Base-by-base conservation (phyloP, 1,139 yeast genomes). In the Entelexis paramagnoliae region DNA sequence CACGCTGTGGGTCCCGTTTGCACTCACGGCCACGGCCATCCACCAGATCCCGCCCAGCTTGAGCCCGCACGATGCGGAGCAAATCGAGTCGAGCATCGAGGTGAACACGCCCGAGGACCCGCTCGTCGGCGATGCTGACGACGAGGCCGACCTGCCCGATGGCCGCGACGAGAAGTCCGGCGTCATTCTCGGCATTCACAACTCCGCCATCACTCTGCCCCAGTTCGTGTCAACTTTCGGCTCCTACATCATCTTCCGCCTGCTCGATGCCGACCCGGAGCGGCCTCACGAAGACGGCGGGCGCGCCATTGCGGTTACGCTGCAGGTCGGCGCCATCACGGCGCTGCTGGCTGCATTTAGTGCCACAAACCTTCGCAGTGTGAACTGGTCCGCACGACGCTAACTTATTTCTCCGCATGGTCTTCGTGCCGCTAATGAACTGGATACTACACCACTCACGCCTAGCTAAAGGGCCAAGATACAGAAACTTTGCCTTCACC, bases 1-100 rank as follows among this genome's bases (percentile, higher is more conserved):
- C 29, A 65, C 70, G 2, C 62, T 69, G 3, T 70, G 74, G 74
- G 72, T 70, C 0, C 73, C 74, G 14, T 70, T 65, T 56, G 64
- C 72, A 1, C 55, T 70, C 16, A 61, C 70, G n/a, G 71, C 71
- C 1, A 69, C 68, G 52, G 70, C 69, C 38, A 67, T 70, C 33
- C 64, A 66, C 35, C 54, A 56, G 51, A 52, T 60, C 11, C 62
- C 62, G 2, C 30, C 34, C 1, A 38, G 20, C 17, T 30, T 39
- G 8, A n/a, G 36, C 7, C 33, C 41, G 4, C 32, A 41, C 8
- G 51, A 38, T 16, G 17, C 28, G 7, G 48, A 42, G 17, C 47
- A 49, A 29, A 26, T 43, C 4, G 47, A 43, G 24, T 32, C 38
- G 3, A 26, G 34, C 30, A 33, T 43, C 4, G 39, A 34, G 22